phyloP scores from a whole-genome alignment of 2,329 filamentous ascomycete species.

The Colletotrichum simmondsii region DNA sequence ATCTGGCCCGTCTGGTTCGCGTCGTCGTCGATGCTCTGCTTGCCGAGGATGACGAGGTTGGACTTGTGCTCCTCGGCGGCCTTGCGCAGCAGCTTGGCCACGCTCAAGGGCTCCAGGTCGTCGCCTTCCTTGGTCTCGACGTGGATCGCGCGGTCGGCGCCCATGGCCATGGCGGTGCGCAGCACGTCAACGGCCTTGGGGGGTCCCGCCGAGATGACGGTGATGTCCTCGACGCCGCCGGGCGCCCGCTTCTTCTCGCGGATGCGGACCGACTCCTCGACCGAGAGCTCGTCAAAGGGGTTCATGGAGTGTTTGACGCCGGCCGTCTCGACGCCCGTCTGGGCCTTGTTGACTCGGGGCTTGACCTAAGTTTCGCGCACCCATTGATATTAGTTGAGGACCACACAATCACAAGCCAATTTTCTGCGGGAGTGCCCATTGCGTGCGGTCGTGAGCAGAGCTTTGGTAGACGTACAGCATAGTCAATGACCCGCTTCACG shows the following conservation, averaged over 20 bases:
- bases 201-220: constrained; percentile 88
- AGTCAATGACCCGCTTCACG: constrained; percentile 88
- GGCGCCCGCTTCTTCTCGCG: constrained; percentile 84
- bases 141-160: constrained; percentile 91
- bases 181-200: constrained; percentile 88
- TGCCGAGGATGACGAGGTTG: constrained; percentile 93
- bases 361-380: constrained; percentile 64
- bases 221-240: constrained; percentile 87
- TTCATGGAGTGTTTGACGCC: constrained; percentile 99
- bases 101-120: constrained; percentile 86
- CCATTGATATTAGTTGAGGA: constrained; percentile 20
- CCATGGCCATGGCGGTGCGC: constrained; percentile 98
- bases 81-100: constrained; percentile 88
- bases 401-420: constrained; percentile 21
- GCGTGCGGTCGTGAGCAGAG: neutral
- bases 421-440: constrained; percentile 2
- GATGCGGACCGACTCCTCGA: constrained; percentile 95
- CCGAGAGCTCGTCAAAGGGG: constrained; percentile 97
- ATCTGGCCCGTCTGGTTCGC: constrained; percentile 97
- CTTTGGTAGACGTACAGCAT: constrained; percentile 70
- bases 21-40: constrained; percentile 98
- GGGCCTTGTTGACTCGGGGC: constrained; percentile 75
- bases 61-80: constrained; percentile 86
- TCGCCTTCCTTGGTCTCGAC: constrained; percentile 82
- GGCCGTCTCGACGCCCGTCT: constrained; percentile 89